Evolutionary conservation across 2,329 filamentous ascomycete genomes (phyloP).

Genomic region (Aspergillus fumigatiaffinis): DNA sequence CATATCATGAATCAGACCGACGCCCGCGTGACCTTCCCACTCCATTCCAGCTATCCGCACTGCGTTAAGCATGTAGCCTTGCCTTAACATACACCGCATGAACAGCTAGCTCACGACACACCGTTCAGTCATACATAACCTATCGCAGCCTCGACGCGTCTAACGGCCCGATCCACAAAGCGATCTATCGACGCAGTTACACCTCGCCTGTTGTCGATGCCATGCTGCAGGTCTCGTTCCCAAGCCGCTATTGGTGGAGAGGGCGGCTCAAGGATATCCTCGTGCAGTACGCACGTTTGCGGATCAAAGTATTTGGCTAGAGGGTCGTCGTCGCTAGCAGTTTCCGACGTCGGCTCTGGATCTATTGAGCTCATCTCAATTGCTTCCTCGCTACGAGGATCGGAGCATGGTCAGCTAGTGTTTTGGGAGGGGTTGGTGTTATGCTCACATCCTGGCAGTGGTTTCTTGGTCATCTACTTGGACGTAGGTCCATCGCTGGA

Average conservation of each 20-base stretch:
- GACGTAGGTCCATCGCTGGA: not conserved
- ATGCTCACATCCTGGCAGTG: not conserved
- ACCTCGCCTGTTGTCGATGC: conserved; percentile 6
- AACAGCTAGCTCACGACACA: not conserved
- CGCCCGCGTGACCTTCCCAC: not conserved
- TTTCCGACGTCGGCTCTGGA: not conserved
- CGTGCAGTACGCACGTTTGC: conserved; percentile 10
- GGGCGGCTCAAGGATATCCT: conserved; percentile 7
- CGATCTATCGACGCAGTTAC: not conserved
- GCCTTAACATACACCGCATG: not conserved
- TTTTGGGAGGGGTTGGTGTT: not conserved
- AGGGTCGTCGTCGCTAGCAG: not conserved
- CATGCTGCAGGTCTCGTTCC: conserved; percentile 1
- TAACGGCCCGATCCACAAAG: not conserved
- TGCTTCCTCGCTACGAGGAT: not conserved
- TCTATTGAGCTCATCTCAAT: not conserved
- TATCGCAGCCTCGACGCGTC: not conserved
- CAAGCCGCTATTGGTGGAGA: conserved; percentile 2
- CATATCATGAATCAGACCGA: too few relatives aligned
- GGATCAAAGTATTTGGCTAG: conserved; percentile 20
- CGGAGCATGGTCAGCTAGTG: not conserved
- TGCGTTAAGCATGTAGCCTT: not conserved
- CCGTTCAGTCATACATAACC: not conserved
- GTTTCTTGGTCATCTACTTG: not conserved
- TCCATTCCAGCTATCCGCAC: not conserved